Conservation (phyloP, 345 rosid genomes). For the Trapa bicornis region DNA sequence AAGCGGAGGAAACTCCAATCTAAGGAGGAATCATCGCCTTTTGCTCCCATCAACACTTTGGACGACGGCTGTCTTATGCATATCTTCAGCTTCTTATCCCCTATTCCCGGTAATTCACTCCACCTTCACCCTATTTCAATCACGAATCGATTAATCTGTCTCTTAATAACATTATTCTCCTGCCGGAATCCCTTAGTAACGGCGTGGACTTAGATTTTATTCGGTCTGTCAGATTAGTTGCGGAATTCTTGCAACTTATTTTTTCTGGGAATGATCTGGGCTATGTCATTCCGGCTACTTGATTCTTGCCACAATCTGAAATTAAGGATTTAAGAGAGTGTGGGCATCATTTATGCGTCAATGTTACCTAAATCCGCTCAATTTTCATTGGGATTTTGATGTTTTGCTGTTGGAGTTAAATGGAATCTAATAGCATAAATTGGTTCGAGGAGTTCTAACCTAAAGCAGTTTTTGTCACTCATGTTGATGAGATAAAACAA, state of each 20-base stretch:
- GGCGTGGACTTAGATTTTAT: neutral
- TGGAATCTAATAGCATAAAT: no score
- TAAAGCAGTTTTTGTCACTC: no score
- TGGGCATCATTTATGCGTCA: neutral
- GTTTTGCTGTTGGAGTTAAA: neutral
- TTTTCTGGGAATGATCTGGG: neutral
- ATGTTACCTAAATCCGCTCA: neutral
- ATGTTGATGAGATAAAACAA: no score
- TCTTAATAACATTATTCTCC: no score
- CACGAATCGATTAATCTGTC: neutral
- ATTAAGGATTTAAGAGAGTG: neutral
- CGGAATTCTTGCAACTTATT: neutral
- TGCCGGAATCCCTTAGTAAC: neutral
- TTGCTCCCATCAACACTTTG: conserved; percentile 47
- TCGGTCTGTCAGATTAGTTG: neutral
- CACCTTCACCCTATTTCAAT: neutral
- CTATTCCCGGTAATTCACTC: conserved; percentile 55
- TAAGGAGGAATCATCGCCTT: conserved; percentile 8
- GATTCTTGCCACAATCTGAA: neutral
- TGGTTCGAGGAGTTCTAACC: no score
- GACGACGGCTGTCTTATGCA: conserved; percentile 99
- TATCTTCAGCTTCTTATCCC: conserved; percentile 86
- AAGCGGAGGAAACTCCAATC: conserved; percentile 7
- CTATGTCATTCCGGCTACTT: neutral
- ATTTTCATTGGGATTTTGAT: neutral